Percentiles rank a stretch among this genome's conserved stretches.
These are phyloP conservation scores for Fusarium nematophilum DNA, from an alignment of 2,329 filamentous ascomycete species.

Conservation along the genomic window DNA sequence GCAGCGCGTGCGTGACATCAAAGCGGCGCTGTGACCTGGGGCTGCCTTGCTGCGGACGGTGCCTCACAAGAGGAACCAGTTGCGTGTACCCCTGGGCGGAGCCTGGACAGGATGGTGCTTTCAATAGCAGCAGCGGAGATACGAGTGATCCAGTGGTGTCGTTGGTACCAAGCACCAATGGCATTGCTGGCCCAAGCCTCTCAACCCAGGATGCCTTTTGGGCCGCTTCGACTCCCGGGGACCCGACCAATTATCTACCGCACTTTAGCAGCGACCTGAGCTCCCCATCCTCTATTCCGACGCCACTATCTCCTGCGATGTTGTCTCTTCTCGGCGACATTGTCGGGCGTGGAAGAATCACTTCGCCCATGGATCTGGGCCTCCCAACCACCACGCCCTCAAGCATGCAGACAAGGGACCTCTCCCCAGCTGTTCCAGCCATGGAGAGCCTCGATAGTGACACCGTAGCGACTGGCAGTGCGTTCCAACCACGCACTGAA, in stretches of 20 bases:
- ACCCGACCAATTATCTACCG: not conserved
- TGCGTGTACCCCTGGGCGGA: conserved; percentile 14
- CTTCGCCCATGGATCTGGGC: not conserved
- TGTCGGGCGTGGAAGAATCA: not conserved
- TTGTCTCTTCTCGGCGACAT: conserved; percentile 10
- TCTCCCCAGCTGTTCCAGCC: not conserved
- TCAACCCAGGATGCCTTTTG: not conserved
- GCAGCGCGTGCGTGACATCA: conserved; percentile 12
- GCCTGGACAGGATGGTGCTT: not conserved
- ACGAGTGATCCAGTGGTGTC: not conserved
- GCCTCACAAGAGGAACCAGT: conserved; percentile 1
- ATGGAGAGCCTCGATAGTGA: not conserved
- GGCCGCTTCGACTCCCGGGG: not conserved
- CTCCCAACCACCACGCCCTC: not conserved
- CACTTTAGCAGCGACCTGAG: not conserved
- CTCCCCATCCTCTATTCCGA: not conserved
- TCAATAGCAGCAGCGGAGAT: not conserved
- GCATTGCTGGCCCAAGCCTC: not conserved
- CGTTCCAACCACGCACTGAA: conserved; percentile 11
- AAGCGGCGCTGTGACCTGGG: conserved; percentile 22
- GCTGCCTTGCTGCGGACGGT: conserved; percentile 14
- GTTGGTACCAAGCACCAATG: not conserved
- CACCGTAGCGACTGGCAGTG: conserved; percentile 5
- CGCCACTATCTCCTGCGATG: conserved; percentile 4
- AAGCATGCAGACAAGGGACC: not conserved